Base-by-base conservation (phyloP, 2,329 filamentous ascomycete species). In the Biscogniauxia marginata region DNA sequence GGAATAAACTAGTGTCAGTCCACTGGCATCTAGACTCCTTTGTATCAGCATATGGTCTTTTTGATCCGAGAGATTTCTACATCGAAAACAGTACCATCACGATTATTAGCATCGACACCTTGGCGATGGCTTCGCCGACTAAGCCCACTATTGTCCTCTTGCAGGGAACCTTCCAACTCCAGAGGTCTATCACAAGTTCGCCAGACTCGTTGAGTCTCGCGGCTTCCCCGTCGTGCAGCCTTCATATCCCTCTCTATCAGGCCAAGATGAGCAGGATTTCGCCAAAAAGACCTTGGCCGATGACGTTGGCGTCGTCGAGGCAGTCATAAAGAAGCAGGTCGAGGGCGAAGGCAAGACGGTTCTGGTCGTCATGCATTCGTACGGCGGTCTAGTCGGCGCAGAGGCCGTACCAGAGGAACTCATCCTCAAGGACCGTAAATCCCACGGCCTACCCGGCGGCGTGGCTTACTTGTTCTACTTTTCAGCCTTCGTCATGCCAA, bases 321-420 rank as follows among this genome's bases (percentile, higher is more conserved):
- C 47, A 1, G 25, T 47, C 9, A 6, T 55, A 1, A 3, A 7
- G 8, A 52, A 21, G 2, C 49, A 59, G 18, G 48, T 66, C 20
- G 55, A 62, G 24, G 49, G 56, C 7, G 58, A 60, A 18, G 50
- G 24, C 3, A 56, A 52, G 47, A 51, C n/a, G 6, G 64, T 68
- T 6, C 21, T 65, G 9, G 54, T 65, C 5, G 45, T 65, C 1
- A 63, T 66, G 63, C 65, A 68, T 55, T 67, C 65, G 3, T 67
- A 64, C 23, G 64, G 65, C 16, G 65, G 65, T 2, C 56, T 66
- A 2, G 60, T 66, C 3, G 60, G 65, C n/a, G 58, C 50, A 16
- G 59, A 68, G 46, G 65, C 60, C 6, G 51, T 63, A 0, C 39
- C 54, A 3, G 50, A 64, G 45, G 56, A 63, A 2, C 46, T 67